Evolutionary conservation across 169 alveolate species (phyloP).

Genomic region (Cryptosporidium viatorum): DNA sequence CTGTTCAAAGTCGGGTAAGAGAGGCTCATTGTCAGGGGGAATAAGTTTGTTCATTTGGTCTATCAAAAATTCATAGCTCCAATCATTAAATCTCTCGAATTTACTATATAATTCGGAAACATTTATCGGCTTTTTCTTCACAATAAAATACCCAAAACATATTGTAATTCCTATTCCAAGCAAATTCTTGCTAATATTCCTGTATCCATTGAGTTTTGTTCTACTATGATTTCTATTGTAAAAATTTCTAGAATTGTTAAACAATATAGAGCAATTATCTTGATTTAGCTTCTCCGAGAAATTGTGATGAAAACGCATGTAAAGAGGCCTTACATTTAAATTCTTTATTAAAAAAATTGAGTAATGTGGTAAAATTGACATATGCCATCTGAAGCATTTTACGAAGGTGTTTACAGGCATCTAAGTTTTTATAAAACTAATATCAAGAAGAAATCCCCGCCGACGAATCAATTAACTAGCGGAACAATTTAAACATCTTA

Average conservation of each 20-base stretch:
- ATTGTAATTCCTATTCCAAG: conserved; percentile 14
- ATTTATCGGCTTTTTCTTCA: background rate
- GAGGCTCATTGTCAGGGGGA: conserved; percentile 84
- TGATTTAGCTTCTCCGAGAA: background rate
- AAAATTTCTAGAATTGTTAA: background rate
- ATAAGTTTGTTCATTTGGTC: conserved; percentile 74
- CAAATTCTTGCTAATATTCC: background rate
- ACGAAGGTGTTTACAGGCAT: background rate
- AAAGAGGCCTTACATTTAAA: background rate
- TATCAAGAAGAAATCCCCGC: conserved; percentile 11
- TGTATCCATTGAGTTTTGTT: background rate
- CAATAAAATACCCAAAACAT: background rate
- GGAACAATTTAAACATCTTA: conserved; percentile 31
- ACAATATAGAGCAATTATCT: background rate
- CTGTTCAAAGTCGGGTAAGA: conserved; percentile 88
- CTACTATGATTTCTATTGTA: background rate
- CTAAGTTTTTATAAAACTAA: background rate
- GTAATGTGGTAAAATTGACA: background rate
- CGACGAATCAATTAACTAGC: background rate
- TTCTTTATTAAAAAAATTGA: background rate
- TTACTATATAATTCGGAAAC: background rate
- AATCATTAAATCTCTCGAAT: conserved; percentile 65
- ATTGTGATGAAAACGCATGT: background rate
- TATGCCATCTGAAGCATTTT: background rate
- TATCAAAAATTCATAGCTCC: conserved; percentile 38